Percentiles rank a stretch among this genome's conserved stretches.
These are phyloP conservation scores for Pythium phragmitis DNA, from an alignment of 352 stramenopile genomes.

Conservation along the genomic window DNA sequence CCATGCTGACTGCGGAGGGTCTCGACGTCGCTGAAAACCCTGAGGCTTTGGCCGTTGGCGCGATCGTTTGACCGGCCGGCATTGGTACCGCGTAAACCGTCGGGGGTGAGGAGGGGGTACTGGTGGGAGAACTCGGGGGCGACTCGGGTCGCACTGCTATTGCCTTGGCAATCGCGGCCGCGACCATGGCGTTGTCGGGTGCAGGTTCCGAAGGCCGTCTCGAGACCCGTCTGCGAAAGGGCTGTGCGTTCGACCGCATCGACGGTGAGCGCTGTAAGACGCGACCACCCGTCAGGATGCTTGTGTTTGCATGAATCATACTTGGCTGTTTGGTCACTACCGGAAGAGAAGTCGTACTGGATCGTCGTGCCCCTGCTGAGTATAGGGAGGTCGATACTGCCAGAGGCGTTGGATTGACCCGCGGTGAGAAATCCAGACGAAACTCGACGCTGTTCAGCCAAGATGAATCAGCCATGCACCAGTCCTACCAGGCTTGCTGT, in stretches of 20 bases:
- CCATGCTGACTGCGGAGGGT: background rate
- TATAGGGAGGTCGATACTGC: background rate
- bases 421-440: conserved; percentile 53
- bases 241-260: conserved; percentile 9
- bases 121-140: conserved; percentile 7
- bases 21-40: background rate
- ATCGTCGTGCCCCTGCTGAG: conserved; percentile 8
- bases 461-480: background rate
- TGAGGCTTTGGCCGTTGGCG: background rate
- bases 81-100: background rate
- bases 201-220: conserved; percentile 20
- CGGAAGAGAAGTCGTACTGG: conserved; percentile 12
- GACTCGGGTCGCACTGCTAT: conserved; percentile 10
- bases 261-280: conserved; percentile 21
- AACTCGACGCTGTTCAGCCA: conserved; percentile 39
- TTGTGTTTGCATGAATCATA: background rate
- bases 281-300: background rate
- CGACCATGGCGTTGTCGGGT: background rate
- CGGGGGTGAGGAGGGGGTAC: background rate
- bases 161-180: background rate
- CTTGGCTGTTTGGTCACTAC: background rate
- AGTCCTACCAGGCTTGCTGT: too few relatives aligned
- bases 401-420: conserved; percentile 28
- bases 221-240: conserved; percentile 17
- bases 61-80: background rate